Conservation (phyloP, 192 early-diverging fungal genomes). For the Backusella morwellensis region DNA sequence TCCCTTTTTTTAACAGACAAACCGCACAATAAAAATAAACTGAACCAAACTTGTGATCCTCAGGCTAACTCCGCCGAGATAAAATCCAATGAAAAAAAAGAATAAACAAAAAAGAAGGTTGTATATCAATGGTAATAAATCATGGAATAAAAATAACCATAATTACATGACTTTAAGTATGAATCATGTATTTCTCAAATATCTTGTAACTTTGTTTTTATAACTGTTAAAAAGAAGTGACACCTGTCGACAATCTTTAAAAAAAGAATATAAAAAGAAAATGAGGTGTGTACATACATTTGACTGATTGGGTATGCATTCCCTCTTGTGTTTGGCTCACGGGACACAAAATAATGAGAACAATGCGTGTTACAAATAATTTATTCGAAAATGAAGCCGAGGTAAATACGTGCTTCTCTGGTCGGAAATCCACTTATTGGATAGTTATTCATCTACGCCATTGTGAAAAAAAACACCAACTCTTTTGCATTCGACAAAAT, state of each 20-base stretch:
- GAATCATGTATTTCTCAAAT: not conserved
- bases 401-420: not conserved
- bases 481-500: not conserved
- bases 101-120: not conserved
- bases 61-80: not conserved
- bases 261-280: not conserved
- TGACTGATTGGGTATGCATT: not conserved
- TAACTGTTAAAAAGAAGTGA: not conserved
- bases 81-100: not conserved
- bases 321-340: not conserved
- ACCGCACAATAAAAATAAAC: not conserved
- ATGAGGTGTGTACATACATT: not conserved
- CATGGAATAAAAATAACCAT: not conserved
- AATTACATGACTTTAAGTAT: not conserved
- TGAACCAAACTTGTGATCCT: not conserved
- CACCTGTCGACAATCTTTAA: not conserved
- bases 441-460: not conserved
- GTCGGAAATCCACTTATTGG: not conserved
- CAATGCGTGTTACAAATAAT: constrained; percentile 4
- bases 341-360: not conserved
- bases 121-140: not conserved
- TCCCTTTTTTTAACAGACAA: not conserved
- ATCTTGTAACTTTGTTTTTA: not conserved
- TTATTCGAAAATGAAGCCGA: not conserved
- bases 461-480: not conserved